Evolutionary conservation across 2,329 filamentous ascomycete genomes (phyloP), one percentile per base, ranked within the genome.

Genomic region (Neofusicoccum laricinum): DNA sequence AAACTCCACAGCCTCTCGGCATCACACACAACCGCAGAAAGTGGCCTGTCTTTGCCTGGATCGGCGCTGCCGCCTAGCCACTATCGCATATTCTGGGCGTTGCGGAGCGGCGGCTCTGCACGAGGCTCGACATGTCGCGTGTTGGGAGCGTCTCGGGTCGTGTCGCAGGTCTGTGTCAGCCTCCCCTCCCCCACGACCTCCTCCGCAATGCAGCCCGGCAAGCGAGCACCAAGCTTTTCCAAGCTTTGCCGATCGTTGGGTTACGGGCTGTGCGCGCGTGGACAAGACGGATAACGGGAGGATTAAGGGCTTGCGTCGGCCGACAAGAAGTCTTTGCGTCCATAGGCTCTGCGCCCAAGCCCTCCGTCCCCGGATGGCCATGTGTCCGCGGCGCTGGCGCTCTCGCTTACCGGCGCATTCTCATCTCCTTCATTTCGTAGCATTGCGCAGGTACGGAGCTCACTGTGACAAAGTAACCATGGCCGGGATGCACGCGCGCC

Each of bases 1-100:
- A 77, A 77, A 77, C 75, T 75, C 72, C 61, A 69, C 65, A 66
- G 69, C 72, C 71, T 71, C 69, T 71, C 71, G 69, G 69, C 72
- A 75, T 71, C 69, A 70, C 72, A 68, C 62, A 55, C 64, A 67
- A 65, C 71, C 67, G 69, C 67, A 65, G 67, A 72, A 74, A 70
- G 46, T 58, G 50, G 45, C 30, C 49, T 40, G 48, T 64, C 17
- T 58, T 57, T 64, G 21, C 53, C 25, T 50, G 19, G 58, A 50
- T 49, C 45, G 15, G 12, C 45, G 58, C 45, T 14, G 19, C 11
- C 25, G n/a, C 21, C 41, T 38, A 62, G 32, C 34, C 45, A 2
- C 14, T 36, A 38, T 8, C 8, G 59, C 46, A 5, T 17, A 41
- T 32, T 41, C 38, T 41, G 4, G 59, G 36, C 34, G 49, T 34